Evolutionary conservation across 306 rosid species (phyloP), one percentile per base, ranked within the genome.

Genomic region (Corylus americana): DNA sequence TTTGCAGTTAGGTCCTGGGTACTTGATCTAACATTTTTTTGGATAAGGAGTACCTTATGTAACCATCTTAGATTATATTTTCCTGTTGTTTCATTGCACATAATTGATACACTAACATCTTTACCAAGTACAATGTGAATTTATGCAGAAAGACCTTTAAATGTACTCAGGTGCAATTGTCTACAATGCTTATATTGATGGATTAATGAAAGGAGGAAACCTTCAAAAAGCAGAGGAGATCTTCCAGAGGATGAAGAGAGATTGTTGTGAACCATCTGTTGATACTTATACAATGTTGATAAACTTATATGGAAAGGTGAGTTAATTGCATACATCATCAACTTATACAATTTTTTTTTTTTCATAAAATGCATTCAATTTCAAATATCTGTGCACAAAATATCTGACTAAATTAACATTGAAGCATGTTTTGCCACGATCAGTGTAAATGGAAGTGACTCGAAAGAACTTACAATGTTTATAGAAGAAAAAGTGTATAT

Each of bases 291-390:
- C 97, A 57, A 79, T 91, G 90, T 45, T 95, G 84, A 91, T 95
- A 74, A 95, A 92, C 79, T 81, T 95, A 59, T 86, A 95, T 83
- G 98, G 98, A 70, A 95, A 91, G 93, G 98, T 91, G 20, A 84
- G 86, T 55, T 63, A 55, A 27, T 72, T 50, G 42, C 29, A 71
- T 75, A 79, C 53, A 29, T 61, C 53, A 42, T 68, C 29, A 1
- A 18, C 13, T 35, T 39, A 3, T 16, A 25, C 27, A 55, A 18
- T n/a, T 55, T 18, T 20, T 29, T 63, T 63, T 13, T 63, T 31
- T 12, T 74, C 45, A 42, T 5, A 12, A 49, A 49, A 49, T 49
- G 53, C 11, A 10, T 49, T 49, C 4, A 49, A 3, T 11, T 49
- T 49, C 53, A 11, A 49, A 10, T 49, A 49, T 49, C 53, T 49